Base-by-base conservation (phyloP, 805 yeast species). In the Candida chauliodis region DNA sequence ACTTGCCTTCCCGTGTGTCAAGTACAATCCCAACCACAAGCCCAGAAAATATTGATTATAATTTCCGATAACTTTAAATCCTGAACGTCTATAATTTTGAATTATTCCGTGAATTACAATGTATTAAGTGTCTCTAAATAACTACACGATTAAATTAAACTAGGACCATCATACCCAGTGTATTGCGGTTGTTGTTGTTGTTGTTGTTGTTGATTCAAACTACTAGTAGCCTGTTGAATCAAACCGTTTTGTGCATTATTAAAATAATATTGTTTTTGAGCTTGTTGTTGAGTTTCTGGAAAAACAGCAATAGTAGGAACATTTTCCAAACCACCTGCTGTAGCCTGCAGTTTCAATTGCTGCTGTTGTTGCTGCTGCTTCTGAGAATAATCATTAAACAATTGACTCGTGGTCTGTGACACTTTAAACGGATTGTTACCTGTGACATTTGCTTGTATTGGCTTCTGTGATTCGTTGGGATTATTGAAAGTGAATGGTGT, bases 301-400 rank as follows among this genome's bases (percentile, higher is more conserved):
- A 81, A 84, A 7, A 81, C 84, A 2, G 88, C 76, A 3, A 75
- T 61, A 1, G 89, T 82, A 8, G 81, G 81, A 30, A 82, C 56
- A 36, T 65, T 63, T 52, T 84, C 90, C 43, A 80, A 68, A 0
- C 90, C 91, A 3, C 90, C 91, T 23, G 87, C 84, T 2, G 88
- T 81, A 2, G 78, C 73, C 50, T 77, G 83, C 11, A 69, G 62
- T 49, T 66, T 60, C 47, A 73, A 40, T 35, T 59, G 43, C 45
- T 56, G 51, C 38, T 46, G 58, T 45, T 56, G 51, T 39, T 46
- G 58, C 20, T 37, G 40, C 19, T 48, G 51, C 13, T 36, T 34
- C 20, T 37, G 30, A 26, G 37, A 37, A 14, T 43, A 40, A n/a
- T 33, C 38, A 36, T 55, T 45, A 37, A 68, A 68, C 26, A 65